These are phyloP conservation scores for Austroboletus rostrupii DNA, from an alignment of 1,284 basidiomycete species.

Conservation along the genomic window DNA sequence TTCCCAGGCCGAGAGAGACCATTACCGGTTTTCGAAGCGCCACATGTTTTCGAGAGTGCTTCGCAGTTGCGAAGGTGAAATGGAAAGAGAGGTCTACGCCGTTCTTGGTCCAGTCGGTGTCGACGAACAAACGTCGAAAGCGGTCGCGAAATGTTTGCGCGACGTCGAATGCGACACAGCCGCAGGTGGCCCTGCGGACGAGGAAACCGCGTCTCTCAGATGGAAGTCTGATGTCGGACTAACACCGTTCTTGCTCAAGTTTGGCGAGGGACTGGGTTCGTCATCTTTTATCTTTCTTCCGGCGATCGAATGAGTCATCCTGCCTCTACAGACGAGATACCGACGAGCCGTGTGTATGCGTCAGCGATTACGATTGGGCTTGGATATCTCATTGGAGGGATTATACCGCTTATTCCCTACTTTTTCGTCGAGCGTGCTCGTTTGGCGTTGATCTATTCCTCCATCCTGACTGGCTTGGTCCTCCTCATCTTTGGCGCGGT, in stretches of 20 bases:
- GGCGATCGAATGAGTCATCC: neutral
- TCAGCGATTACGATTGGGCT: slow-evolving; percentile 92
- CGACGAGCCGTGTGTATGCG: slow-evolving; percentile 63
- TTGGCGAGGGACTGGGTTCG: slow-evolving; percentile 83
- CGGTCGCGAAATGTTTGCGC: slow-evolving; percentile 74
- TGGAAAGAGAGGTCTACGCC: slow-evolving; percentile 90
- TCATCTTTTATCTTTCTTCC: slow-evolving; percentile 10
- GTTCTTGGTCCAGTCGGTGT: slow-evolving; percentile 89
- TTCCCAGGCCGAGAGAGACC: slow-evolving; percentile 93
- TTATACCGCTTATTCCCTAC: slow-evolving; percentile 88
- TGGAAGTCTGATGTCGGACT: slow-evolving; percentile 77
- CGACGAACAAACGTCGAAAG: slow-evolving; percentile 74
- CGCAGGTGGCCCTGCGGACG: slow-evolving; percentile 34
- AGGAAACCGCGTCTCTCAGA: slow-evolving; percentile 48
- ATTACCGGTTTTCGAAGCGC: slow-evolving; percentile 79
- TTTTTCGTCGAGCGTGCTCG: slow-evolving; percentile 75
- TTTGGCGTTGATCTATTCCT: slow-evolving; percentile 69
- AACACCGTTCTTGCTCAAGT: slow-evolving; percentile 89
- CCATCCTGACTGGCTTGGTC: slow-evolving; percentile 77
- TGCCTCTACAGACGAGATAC: slow-evolving; percentile 68
- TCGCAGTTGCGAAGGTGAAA: slow-evolving; percentile 87
- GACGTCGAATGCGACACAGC: slow-evolving; percentile 54
- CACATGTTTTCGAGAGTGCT: slow-evolving; percentile 79
- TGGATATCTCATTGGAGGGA: slow-evolving; percentile 81
- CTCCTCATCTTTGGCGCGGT: slow-evolving; percentile 86